Conservation (phyloP, 176 grass and related monocot genomes). For the Carex kokanica region DNA sequence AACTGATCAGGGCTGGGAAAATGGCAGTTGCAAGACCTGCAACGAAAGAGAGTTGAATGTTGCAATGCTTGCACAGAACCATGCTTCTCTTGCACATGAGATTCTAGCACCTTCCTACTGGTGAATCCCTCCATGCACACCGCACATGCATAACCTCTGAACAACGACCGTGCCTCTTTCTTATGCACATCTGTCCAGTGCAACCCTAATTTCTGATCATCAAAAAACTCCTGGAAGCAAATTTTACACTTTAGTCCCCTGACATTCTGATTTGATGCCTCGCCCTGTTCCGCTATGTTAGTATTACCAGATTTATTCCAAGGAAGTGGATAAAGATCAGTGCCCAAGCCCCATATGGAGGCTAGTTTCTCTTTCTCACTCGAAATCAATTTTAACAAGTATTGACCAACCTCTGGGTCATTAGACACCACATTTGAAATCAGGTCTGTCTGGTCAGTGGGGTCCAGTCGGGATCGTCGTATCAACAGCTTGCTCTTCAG, state of each 20-base stretch:
- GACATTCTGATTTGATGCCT: slow-evolving; percentile 6
- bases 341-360: slow-evolving; percentile 61
- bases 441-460: slow-evolving; percentile 42
- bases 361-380: slow-evolving; percentile 83
- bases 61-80: slow-evolving; percentile 61
- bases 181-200: slow-evolving; percentile 88
- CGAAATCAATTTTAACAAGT: slow-evolving; percentile 74
- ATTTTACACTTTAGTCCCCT: slow-evolving; percentile 68
- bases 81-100: slow-evolving; percentile 80
- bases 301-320: neutral
- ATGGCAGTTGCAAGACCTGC: slow-evolving; percentile 70
- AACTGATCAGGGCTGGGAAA: slow-evolving; percentile 79
- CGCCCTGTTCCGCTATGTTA: neutral
- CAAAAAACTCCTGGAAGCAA: slow-evolving; percentile 58
- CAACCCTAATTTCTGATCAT: slow-evolving; percentile 63
- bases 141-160: slow-evolving; percentile 96
- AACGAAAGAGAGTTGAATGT: slow-evolving; percentile 79
- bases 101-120: slow-evolving; percentile 86
- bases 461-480: slow-evolving; percentile 41
- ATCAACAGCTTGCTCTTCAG: slow-evolving; percentile 62
- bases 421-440: slow-evolving; percentile 64
- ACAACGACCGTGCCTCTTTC: slow-evolving; percentile 85
- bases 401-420: slow-evolving; percentile 57
- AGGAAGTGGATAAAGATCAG: slow-evolving; percentile 35
- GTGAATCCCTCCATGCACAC: slow-evolving; percentile 86